phyloP scores from a whole-genome alignment of 495 filamentous ascomycete species.

The Jackrogersella minutella region DNA sequence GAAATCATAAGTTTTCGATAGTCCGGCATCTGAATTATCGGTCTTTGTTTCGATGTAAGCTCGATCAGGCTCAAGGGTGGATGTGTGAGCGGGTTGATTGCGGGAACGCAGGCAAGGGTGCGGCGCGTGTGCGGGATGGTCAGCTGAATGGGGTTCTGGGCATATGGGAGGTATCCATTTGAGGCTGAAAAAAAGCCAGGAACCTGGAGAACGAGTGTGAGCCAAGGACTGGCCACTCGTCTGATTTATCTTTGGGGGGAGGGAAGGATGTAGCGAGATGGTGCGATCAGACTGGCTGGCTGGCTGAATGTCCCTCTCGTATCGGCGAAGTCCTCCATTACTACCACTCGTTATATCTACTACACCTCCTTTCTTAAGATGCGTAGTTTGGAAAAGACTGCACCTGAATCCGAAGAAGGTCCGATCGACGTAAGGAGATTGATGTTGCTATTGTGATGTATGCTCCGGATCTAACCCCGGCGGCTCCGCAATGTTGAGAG shows the following conservation, averaged over 20 bases:
- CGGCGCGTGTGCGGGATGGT: not conserved
- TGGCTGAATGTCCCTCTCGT: slow-evolving; percentile 25
- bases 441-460: not conserved
- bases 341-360: slow-evolving; percentile 2
- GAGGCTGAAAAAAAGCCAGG: slow-evolving; percentile 30
- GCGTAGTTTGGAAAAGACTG: not conserved
- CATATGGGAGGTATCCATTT: no score
- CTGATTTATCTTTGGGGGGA: not conserved
- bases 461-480: slow-evolving; percentile 5
- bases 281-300: slow-evolving; percentile 2
- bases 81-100: no score
- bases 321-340: not conserved
- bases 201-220: not conserved
- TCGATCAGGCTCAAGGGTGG: no score
- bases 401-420: slow-evolving; percentile 4
- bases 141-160: not conserved
- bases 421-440: slow-evolving; percentile 10
- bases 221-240: slow-evolving; percentile 10
- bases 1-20: no score
- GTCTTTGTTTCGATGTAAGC: no score
- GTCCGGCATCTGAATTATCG: no score
- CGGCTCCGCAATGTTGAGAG: not conserved
- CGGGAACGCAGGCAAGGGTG: not conserved
- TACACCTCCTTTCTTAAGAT: not conserved
- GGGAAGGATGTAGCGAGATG: not conserved